phyloP scores from a whole-genome alignment of 495 filamentous ascomycete species.

The Penicillium roqueforti region DNA sequence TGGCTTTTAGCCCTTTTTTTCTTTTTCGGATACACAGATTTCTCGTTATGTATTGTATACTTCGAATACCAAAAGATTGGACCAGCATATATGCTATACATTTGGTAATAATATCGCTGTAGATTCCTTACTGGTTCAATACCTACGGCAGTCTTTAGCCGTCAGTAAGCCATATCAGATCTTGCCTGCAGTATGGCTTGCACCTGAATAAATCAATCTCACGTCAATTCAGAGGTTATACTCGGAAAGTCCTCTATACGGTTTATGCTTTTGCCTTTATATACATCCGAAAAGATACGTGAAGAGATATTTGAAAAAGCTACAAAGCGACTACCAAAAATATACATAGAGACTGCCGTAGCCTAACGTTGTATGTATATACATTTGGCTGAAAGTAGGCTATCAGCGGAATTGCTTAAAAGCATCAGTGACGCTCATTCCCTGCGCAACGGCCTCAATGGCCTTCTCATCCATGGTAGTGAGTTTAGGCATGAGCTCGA shows the following conservation, averaged over 20 bases:
- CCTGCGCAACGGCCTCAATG: constrained; percentile 53
- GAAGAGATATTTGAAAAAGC: too few species aligned
- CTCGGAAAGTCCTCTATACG: too few species aligned
- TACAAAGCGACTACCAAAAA: too few species aligned
- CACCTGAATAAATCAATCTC: too few species aligned
- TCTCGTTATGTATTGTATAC: constrained; percentile 26
- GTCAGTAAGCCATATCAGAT: too few species aligned
- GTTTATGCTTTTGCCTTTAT: too few species aligned
- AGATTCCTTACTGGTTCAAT: too few species aligned
- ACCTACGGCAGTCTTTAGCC: too few species aligned
- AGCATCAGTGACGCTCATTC: constrained; percentile 54
- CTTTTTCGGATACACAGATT: constrained; percentile 17
- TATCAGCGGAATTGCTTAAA: constrained; percentile 43
- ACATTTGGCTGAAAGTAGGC: not conserved
- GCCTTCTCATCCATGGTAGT: constrained; percentile 59
- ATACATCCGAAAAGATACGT: too few species aligned
- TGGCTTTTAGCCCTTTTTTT: constrained; percentile 9
- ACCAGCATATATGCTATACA: constrained; percentile 17
- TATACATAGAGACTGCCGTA: too few species aligned
- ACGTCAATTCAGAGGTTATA: too few species aligned
- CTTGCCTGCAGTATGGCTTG: too few species aligned
- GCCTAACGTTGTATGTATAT: not conserved
- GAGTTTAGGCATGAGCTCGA: constrained; percentile 51
- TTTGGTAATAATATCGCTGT: not conserved
- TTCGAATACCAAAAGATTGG: constrained; percentile 27